phyloP scores from a whole-genome alignment of 805 yeast genomes.

The Yamadazyma nakazawae region DNA sequence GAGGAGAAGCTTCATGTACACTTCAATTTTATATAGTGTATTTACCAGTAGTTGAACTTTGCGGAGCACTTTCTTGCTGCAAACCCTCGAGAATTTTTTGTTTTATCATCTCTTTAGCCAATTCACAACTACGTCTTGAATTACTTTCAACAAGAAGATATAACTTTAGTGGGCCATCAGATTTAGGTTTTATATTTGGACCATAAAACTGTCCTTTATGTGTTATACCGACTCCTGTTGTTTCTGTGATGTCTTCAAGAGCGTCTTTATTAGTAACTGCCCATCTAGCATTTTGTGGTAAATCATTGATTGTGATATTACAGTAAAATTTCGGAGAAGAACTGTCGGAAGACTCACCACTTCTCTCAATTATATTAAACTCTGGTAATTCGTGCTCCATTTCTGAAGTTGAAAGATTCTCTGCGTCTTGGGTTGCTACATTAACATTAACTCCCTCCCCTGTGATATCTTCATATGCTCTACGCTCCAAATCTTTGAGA shows the following conservation, averaged over 20 bases:
- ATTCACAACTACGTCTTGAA: constrained; percentile 52
- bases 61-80: constrained; percentile 37
- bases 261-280: constrained; percentile 66
- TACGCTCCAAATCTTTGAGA: constrained; percentile 47
- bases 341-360: constrained; percentile 49
- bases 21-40: constrained; percentile 35
- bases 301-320: constrained; percentile 73
- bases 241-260: constrained; percentile 60
- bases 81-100: constrained; percentile 55
- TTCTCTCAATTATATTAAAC: constrained; percentile 42
- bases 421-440: background rate
- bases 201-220: constrained; percentile 72
- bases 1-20: background rate
- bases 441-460: background rate
- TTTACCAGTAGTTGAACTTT: constrained; percentile 40
- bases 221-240: constrained; percentile 74
- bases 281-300: constrained; percentile 82
- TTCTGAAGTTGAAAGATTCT: background rate
- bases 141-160: constrained; percentile 76
- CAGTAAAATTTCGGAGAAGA: constrained; percentile 63
- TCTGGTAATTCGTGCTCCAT: constrained; percentile 32
- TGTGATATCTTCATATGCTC: constrained; percentile 35
- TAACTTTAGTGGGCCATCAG: constrained; percentile 62
- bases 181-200: constrained; percentile 41
- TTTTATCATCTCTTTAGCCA: constrained; percentile 58